A percentile compares a stretch with the other conserved stretches of the same genome.
These are phyloP conservation scores for Aspergillus uvarum DNA, from an alignment of 2,329 filamentous ascomycete genomes.

Conservation along the genomic window DNA sequence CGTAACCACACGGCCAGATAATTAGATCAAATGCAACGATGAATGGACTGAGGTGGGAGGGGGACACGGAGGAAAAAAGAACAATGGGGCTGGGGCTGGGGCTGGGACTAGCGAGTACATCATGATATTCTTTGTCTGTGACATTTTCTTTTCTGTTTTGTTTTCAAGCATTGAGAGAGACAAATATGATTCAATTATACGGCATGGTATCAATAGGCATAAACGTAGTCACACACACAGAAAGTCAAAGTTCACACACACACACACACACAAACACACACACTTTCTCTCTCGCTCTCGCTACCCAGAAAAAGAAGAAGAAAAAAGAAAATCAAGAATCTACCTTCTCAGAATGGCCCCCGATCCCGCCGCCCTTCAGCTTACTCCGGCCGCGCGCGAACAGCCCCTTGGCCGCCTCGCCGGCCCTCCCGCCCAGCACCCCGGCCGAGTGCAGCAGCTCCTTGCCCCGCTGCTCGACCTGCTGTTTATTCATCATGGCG, in stretches of 20 bases:
- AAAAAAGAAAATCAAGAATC: constrained; percentile 60
- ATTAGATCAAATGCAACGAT: not conserved
- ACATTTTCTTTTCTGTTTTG: no score
- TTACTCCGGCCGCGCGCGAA: constrained; percentile 89
- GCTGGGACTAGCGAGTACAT: no score
- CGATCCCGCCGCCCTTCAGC: constrained; percentile 55
- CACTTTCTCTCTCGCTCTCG: not conserved
- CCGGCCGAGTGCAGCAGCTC: constrained; percentile 83
- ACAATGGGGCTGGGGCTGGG: no score
- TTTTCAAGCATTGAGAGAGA: not conserved
- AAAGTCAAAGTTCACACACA: not conserved
- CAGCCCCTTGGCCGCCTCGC: constrained; percentile 83
- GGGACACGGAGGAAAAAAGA: no score
- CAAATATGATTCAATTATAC: constrained; percentile 27
- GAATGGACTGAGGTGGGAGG: no score
- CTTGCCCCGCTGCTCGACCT: constrained; percentile 81
- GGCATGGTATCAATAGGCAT: constrained; percentile 29
- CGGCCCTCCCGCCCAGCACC: constrained; percentile 64
- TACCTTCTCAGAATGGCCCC: constrained; percentile 72
- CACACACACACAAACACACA: not conserved
- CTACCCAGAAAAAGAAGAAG: no score
- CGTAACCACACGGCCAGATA: no score
- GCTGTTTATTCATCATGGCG: constrained; percentile 53
- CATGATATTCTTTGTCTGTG: no score
- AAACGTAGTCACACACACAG: constrained; percentile 12